A percentile compares a stretch with the other conserved stretches of the same genome.
phyloP scores from a whole-genome alignment of 441 rosid genomes.

The Erodium texanum region DNA sequence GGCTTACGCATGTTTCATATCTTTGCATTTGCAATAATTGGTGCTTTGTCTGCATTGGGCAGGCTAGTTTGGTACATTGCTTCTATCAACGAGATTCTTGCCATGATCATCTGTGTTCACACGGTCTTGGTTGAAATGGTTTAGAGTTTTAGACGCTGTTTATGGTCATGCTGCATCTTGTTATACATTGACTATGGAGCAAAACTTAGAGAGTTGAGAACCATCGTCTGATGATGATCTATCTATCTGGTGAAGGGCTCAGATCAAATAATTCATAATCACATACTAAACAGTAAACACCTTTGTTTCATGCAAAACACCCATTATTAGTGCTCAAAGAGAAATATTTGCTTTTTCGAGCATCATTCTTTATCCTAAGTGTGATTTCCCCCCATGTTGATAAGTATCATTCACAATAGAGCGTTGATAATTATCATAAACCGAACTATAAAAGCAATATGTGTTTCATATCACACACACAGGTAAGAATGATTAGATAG shows the following conservation, averaged over 20 bases:
- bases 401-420: not conserved
- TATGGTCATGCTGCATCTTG: too few species aligned
- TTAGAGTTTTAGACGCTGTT: too few species aligned
- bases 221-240: too few species aligned
- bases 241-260: not conserved
- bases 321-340: not conserved
- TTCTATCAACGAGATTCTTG: not conserved
- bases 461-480: too few species aligned
- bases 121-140: not conserved
- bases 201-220: not conserved
- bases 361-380: not conserved
- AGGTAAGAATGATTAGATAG: too few species aligned
- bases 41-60: slow-evolving; percentile 3
- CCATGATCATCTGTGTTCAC: not conserved
- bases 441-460: too few species aligned
- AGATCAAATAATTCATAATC: not conserved
- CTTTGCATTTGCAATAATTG: slow-evolving; percentile 13
- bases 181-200: not conserved
- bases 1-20: slow-evolving; percentile 10
- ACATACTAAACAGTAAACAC: too few species aligned
- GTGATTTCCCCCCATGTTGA: not conserved
- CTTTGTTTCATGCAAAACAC: too few species aligned
- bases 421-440: not conserved
- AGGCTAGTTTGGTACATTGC: not conserved
- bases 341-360: too few species aligned